phyloP scores from a whole-genome alignment of 306 rosid species.

The Quercus glauca region DNA sequence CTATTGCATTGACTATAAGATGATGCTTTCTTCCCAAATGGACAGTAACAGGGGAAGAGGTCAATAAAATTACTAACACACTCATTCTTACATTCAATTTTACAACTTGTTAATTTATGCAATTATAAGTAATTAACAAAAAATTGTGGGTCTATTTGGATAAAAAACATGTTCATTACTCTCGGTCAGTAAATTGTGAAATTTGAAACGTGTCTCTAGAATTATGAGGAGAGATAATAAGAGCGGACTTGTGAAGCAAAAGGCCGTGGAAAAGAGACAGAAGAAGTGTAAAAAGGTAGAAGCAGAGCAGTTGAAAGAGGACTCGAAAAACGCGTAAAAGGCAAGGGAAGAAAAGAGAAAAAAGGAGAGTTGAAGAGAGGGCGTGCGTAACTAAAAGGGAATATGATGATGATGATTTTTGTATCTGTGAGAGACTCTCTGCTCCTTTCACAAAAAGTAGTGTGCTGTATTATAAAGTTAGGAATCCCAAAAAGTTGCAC shows the following conservation, averaged over 20 bases:
- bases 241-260: not conserved
- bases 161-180: too few relatives aligned
- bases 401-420: slow-evolving; percentile 39
- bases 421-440: slow-evolving; percentile 26
- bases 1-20: too few relatives aligned
- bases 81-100: too few relatives aligned
- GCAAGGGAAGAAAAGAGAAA: slow-evolving; percentile 22
- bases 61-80: too few relatives aligned
- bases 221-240: not conserved
- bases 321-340: slow-evolving; percentile 60
- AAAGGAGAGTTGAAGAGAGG: slow-evolving; percentile 15
- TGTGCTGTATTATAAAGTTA: slow-evolving; percentile 45
- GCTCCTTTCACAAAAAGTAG: slow-evolving; percentile 30
- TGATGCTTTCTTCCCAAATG: too few relatives aligned
- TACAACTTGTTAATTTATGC: too few relatives aligned
- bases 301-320: slow-evolving; percentile 16
- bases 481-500: slow-evolving; percentile 44
- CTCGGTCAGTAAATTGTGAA: too few relatives aligned
- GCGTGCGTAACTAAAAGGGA: slow-evolving; percentile 77
- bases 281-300: slow-evolving; percentile 34
- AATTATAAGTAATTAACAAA: too few relatives aligned
- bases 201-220: too few relatives aligned
- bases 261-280: slow-evolving; percentile 6
- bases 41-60: too few relatives aligned
- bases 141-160: too few relatives aligned